phyloP scores from a whole-genome alignment of 164 flowering plant genomes.

The Umbilicus rupestris region DNA sequence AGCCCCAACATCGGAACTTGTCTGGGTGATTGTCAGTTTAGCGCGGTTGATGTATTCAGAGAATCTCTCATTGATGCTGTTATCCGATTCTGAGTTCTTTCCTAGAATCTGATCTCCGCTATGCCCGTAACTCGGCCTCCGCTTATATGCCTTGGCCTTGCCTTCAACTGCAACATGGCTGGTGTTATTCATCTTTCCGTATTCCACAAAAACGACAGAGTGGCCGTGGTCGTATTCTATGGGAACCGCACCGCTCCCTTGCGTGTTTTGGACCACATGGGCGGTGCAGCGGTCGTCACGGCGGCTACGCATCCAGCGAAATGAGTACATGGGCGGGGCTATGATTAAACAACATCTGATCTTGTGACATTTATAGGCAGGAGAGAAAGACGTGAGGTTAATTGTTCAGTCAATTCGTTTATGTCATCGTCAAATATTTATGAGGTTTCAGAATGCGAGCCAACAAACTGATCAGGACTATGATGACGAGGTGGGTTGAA shows the following conservation, averaged over 20 bases:
- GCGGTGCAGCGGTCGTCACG: no score
- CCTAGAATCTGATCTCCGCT: no score
- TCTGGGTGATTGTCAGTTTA: background rate
- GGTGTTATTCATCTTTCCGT: background rate
- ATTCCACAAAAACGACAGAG: background rate
- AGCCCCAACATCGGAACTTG: background rate
- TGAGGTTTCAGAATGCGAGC: no score
- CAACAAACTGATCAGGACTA: no score
- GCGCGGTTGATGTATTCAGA: conserved; percentile 1
- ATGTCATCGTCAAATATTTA: no score
- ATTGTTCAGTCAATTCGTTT: no score
- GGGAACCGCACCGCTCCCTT: background rate
- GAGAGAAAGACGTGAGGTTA: no score
- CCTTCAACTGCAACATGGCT: background rate
- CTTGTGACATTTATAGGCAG: background rate
- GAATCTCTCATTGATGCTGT: background rate
- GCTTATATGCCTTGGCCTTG: background rate
- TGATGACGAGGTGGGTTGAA: no score
- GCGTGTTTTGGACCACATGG: background rate
- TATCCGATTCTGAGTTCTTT: background rate
- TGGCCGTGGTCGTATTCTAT: background rate
- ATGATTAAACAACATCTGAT: background rate
- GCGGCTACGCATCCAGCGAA: background rate
- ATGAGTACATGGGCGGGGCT: background rate
- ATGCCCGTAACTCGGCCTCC: background rate